A percentile compares a stretch with the other conserved stretches of the same genome.
phyloP scores from a whole-genome alignment of 345 rosid genomes.

The Eucalyptus grandis region DNA sequence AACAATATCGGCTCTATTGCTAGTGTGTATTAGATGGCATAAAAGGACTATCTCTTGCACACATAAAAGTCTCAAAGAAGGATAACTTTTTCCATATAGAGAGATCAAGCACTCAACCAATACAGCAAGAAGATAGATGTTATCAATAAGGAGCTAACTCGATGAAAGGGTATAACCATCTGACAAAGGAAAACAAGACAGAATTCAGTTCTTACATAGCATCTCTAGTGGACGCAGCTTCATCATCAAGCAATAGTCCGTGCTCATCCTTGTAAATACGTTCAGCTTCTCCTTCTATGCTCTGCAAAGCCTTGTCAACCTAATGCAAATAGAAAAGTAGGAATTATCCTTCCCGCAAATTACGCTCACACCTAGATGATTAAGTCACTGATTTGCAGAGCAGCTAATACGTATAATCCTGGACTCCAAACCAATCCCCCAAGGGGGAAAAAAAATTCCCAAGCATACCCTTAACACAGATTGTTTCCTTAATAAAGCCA shows the following conservation, averaged over 20 bases:
- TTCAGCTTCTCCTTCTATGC: conserved; percentile 93
- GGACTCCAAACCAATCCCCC: not conserved
- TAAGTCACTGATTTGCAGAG: not conserved
- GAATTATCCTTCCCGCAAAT: not conserved
- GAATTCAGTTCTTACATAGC: conserved; percentile 61
- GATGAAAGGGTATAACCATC: not conserved
- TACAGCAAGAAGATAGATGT: not conserved
- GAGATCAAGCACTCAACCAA: not conserved
- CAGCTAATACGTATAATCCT: not conserved
- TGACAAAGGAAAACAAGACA: not conserved
- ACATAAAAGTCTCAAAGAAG: not conserved
- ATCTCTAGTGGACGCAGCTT: conserved; percentile 95
- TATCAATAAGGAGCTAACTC: not conserved
- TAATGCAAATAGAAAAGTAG: not conserved
- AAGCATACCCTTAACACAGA: not conserved
- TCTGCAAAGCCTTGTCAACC: conserved; percentile 90
- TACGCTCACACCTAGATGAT: too few species aligned
- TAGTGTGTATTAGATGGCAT: not conserved
- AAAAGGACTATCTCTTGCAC: not conserved
- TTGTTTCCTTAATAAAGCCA: not conserved
- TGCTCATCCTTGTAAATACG: conserved; percentile 82
- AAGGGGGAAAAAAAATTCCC: not conserved
- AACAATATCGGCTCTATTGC: not conserved
- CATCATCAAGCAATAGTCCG: conserved; percentile 74
- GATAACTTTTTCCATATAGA: not conserved